A percentile compares a stretch with the other conserved stretches of the same genome.
Conservation (phyloP, 2,329 filamentous ascomycete genomes). For the Colletotrichum sp. region DNA sequence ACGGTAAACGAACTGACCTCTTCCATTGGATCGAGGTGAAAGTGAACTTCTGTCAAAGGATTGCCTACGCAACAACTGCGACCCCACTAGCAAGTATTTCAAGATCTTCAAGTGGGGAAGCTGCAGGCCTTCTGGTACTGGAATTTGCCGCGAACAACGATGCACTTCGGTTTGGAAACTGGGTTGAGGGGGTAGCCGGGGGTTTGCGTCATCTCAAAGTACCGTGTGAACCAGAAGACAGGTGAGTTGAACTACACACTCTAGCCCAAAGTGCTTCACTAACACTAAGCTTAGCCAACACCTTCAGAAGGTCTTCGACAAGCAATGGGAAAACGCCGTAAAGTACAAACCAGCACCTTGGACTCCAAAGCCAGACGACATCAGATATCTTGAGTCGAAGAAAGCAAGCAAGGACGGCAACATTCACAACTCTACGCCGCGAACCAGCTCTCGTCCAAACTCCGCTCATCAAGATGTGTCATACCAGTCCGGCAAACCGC, state of each 20-base stretch:
- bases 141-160: not conserved
- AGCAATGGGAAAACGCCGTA: not conserved
- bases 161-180: not conserved
- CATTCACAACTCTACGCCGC: not conserved
- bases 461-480: not conserved
- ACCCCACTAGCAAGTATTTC: not conserved
- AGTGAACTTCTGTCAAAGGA: not conserved
- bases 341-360: not conserved
- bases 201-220: accelerated
- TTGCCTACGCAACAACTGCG: not conserved
- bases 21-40: slow-evolving; percentile 12
- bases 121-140: not conserved
- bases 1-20: no score
- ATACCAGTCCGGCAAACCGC: not conserved
- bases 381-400: not conserved
- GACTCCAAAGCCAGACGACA: not conserved
- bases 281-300: not conserved
- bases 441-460: not conserved
- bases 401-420: not conserved
- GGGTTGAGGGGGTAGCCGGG: not conserved
- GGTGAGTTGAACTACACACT: not conserved
- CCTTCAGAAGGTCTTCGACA: not conserved
- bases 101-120: not conserved
- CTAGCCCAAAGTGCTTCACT: no score
- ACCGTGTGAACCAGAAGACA: not conserved